These are phyloP conservation scores for Dactylellina cionopaga DNA, from an alignment of 2,329 filamentous ascomycete genomes.

Conservation along the genomic window DNA sequence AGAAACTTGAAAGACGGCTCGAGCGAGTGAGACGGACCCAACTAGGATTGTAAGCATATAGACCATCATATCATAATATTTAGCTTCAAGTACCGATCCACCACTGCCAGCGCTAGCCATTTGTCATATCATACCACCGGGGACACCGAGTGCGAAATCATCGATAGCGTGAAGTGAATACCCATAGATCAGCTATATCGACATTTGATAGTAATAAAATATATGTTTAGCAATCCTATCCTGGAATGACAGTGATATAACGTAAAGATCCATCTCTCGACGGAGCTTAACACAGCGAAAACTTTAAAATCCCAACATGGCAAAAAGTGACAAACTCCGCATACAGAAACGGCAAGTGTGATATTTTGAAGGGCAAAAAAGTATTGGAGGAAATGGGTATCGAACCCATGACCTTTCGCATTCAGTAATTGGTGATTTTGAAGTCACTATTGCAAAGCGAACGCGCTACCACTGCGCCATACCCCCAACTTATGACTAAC, in stretches of 20 bases:
- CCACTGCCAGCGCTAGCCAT: too few species aligned
- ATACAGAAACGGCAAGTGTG: neutral
- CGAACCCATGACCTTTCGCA: constrained; percentile 51
- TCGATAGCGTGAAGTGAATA: too few species aligned
- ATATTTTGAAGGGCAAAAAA: constrained; percentile 1
- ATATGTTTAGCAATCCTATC: too few species aligned
- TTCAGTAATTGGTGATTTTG: neutral
- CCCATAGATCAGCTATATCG: too few species aligned
- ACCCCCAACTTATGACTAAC: constrained; percentile 35
- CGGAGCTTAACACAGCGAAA: constrained; percentile 18
- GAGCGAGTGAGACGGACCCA: too few species aligned
- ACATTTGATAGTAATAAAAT: too few species aligned
- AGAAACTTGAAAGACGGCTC: too few species aligned
- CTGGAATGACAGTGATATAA: neutral
- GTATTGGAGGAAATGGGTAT: constrained; percentile 44
- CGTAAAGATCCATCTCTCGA: constrained; percentile 1
- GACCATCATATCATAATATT: too few species aligned
- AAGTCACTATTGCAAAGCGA: constrained; percentile 37
- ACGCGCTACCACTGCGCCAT: constrained; percentile 53
- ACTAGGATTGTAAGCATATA: too few species aligned
- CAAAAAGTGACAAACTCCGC: neutral
- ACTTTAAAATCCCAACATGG: neutral
- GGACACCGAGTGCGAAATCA: too few species aligned
- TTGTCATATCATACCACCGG: too few species aligned
- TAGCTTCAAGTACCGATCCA: too few species aligned